A percentile compares a stretch with the other conserved stretches of the same genome.
These are phyloP conservation scores for Mitragyna speciosa DNA, from an alignment of 257 asterid genomes.

Conservation along the genomic window DNA sequence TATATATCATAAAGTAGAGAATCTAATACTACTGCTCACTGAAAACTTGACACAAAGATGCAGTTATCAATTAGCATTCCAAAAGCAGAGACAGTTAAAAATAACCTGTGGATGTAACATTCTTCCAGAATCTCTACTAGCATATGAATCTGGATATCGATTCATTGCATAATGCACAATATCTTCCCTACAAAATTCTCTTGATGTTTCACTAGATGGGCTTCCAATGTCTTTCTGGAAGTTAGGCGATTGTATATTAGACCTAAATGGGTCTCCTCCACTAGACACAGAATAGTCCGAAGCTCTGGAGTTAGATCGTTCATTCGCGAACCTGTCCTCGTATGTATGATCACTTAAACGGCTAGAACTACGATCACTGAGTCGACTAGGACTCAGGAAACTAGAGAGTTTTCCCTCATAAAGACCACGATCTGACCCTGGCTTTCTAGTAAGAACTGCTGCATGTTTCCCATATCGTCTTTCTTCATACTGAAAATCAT, in stretches of 20 bases:
- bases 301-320: slow-evolving; percentile 55
- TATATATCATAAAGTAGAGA: not conserved
- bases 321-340: slow-evolving; percentile 60
- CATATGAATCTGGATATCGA: slow-evolving; percentile 2
- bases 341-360: slow-evolving; percentile 48
- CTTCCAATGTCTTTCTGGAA: slow-evolving; percentile 60
- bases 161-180: slow-evolving; percentile 25
- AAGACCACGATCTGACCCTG: slow-evolving; percentile 89
- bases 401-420: slow-evolving; percentile 77
- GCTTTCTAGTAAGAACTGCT: slow-evolving; percentile 67
- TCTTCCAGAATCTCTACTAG: slow-evolving; percentile 33
- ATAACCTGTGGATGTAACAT: slow-evolving; percentile 54
- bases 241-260: slow-evolving; percentile 48
- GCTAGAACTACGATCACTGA: slow-evolving; percentile 59
- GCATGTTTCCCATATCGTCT: slow-evolving; percentile 77
- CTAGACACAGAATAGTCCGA: slow-evolving; percentile 62
- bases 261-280: slow-evolving; percentile 60
- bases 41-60: not conserved
- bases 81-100: slow-evolving; percentile 2
- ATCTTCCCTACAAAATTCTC: slow-evolving; percentile 47
- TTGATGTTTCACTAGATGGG: slow-evolving; percentile 61
- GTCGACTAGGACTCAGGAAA: slow-evolving; percentile 73
- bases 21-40: not conserved
- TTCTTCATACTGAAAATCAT: slow-evolving; percentile 97
- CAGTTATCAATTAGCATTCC: not conserved